These are phyloP conservation scores for Eruca vesicaria DNA, from an alignment of 441 rosid species.

Conservation along the genomic window DNA sequence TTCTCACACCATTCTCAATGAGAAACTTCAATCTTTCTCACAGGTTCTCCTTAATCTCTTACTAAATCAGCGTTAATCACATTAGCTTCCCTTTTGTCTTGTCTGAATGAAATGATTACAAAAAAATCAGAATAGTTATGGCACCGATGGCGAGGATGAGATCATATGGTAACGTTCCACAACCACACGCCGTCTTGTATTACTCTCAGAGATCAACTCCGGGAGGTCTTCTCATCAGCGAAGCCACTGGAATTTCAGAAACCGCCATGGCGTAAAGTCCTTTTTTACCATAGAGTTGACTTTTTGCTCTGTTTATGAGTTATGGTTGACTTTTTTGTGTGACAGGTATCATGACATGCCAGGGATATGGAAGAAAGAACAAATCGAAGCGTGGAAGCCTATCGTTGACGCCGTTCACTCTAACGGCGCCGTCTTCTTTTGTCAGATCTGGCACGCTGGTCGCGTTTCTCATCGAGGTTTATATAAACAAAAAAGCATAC, in stretches of 20 bases:
- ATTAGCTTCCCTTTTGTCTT: no score
- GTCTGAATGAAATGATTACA: not conserved
- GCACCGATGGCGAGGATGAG: slow-evolving; percentile 35
- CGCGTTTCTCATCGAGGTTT: slow-evolving; percentile 40
- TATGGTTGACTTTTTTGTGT: not conserved
- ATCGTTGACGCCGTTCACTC: slow-evolving; percentile 47
- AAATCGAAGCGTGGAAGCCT: slow-evolving; percentile 56
- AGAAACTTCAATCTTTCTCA: slow-evolving; percentile 29
- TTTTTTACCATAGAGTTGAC: not conserved
- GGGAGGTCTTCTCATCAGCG: slow-evolving; percentile 51
- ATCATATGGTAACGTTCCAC: slow-evolving; percentile 34
- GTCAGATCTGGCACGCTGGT: slow-evolving; percentile 52
- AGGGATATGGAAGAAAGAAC: slow-evolving; percentile 48
- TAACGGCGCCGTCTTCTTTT: slow-evolving; percentile 44
- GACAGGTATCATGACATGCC: slow-evolving; percentile 30
- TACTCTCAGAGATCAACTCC: slow-evolving; percentile 46
- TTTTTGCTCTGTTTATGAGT: not conserved
- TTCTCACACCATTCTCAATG: slow-evolving; percentile 27
- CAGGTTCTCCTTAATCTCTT: slow-evolving; percentile 14
- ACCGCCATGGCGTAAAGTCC: slow-evolving; percentile 44
- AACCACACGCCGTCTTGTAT: slow-evolving; percentile 41
- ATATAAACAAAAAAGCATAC: not conserved
- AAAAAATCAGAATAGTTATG: slow-evolving; percentile 33
- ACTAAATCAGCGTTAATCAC: no score
- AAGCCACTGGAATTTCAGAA: slow-evolving; percentile 48